Evolutionary conservation across 805 yeast genomes (phyloP), one percentile per base, ranked within the genome.

Genomic region (Starmerella stigmatis): DNA sequence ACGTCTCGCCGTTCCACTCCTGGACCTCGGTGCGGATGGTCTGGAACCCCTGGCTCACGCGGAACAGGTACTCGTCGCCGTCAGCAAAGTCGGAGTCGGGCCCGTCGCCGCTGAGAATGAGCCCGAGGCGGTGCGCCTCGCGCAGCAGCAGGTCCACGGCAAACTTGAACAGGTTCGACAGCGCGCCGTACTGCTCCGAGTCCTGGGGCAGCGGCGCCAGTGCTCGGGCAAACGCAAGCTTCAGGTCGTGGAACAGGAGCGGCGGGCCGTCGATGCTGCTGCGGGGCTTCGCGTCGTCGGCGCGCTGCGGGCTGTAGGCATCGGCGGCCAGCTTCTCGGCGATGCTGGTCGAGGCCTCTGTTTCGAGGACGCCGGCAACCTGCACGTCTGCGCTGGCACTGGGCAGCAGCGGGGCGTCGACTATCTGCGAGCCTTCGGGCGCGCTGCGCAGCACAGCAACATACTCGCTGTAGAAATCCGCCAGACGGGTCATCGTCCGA

Each of bases 1-100:
- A 71, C 0, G 86, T 75, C 61, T 88, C 92, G 67, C 94, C 95
- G 58, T 85, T 86, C 88, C 92, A 84, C 56, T 82, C 78, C 55
- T 74, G 76, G 65, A 82, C 80, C 55, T 75, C 78, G 53, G 79
- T 71, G 66, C 81, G 53, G 25, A 64, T 50, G 8, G 52, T 48
- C 12, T 52, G 49, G 51, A 59, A 59, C 6, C 61, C 63, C 22
- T 43, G 52, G 41, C 48, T 33, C 30, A 57, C 39, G 13, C 46
- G 48, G 33, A 30, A 40, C 36, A 55, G 35, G 32, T 51, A 46
- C 41, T 50, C 52, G 45, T 56, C 57, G 41, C 52, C 56, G 16
- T 48, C 47, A 19, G 45, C 32, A 13, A 28, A 10, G 22, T 33
- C 39, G 19, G 44, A 5, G 15, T 33, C 35, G 19, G 50, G 45